phyloP scores from a whole-genome alignment of 345 rosid genomes.

The Corchorus capsularis region DNA sequence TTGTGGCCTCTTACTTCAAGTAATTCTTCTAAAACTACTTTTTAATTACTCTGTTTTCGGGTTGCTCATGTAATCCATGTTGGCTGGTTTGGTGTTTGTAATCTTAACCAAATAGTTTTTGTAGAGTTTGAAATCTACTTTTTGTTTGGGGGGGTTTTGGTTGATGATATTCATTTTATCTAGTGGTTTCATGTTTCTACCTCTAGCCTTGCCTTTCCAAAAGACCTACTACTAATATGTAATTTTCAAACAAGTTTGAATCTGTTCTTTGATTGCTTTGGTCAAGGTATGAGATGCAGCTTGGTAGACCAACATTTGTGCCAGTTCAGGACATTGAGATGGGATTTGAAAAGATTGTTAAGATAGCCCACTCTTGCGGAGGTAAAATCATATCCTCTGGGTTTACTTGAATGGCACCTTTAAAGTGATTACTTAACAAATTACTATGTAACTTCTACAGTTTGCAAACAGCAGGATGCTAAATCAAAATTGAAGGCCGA shows the following conservation, averaged over 20 bases:
- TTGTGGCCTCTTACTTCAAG: slow-evolving; percentile 78
- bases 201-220: no score
- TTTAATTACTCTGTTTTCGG: no score
- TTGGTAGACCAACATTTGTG: slow-evolving; percentile 84
- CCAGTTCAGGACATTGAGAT: slow-evolving; percentile 82
- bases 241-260: neutral
- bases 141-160: no score
- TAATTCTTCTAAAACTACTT: slow-evolving; percentile 37
- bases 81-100: no score
- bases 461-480: slow-evolving; percentile 72
- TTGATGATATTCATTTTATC: no score
- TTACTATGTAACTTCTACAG: slow-evolving; percentile 44
- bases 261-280: slow-evolving; percentile 13
- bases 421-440: neutral
- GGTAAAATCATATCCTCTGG: slow-evolving; percentile 39
- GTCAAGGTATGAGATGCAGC: slow-evolving; percentile 69
- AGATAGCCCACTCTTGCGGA: slow-evolving; percentile 83
- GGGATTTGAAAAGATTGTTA: slow-evolving; percentile 95
- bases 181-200: no score
- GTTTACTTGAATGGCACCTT: neutral
- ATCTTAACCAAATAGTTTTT: no score
- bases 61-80: no score
- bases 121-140: no score
- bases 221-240: neutral
- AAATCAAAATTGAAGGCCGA: slow-evolving; percentile 69